Base-by-base conservation (phyloP, 1,139 yeast genomes). In the Meyerozyma elateridarum region DNA sequence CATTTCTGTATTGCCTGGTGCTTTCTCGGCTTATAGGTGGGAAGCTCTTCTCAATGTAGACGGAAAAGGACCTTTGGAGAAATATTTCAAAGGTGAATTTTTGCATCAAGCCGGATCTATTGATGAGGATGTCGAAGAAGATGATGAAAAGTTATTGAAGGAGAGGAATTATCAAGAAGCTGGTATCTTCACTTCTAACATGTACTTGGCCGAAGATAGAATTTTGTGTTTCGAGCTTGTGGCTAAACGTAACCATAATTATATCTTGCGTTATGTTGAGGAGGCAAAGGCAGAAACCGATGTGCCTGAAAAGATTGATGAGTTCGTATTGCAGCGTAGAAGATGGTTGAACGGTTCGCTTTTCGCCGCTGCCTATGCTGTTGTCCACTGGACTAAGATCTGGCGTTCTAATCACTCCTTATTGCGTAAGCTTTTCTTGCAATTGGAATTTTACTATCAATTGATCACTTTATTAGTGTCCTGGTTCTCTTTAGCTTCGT, bases 321-420 rank as follows among this genome's bases (percentile, higher is more conserved):
- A 83, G 47, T 74, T 84, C 41, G 79, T 84, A 6, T 63, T 83
- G 38, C 93, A 84, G 56, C 71, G 93, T 54, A 70, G 94, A 54
- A 69, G 94, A 56, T 84, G 94, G 94, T 68, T 84, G 37, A 84
- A 84, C 54, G 94, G 94, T 15, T 81, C 93, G 4, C 76, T 84
- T 51, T 84, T 84, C 55, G 93, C 94, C 1, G 89, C 89, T 3
- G 67, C 82, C 29, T 84, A 84, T 52, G 76, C 91, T 1, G 72
- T 80, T 31, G 73, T 77, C 44, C 91, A 83, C 50, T 77, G 81
- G 66, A 76, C 79, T 36, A 68, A 74, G 36, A 72, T 84, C 31
- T 84, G 89, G 88, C 59, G 70, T 30, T 74, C 87, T 1, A 63
- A 74, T 34, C 94, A 84, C 54, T 70, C 82, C 4, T 51, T 83